Base-by-base conservation (phyloP, 1,284 basidiomycete species). In the Fomes fomentarius region DNA sequence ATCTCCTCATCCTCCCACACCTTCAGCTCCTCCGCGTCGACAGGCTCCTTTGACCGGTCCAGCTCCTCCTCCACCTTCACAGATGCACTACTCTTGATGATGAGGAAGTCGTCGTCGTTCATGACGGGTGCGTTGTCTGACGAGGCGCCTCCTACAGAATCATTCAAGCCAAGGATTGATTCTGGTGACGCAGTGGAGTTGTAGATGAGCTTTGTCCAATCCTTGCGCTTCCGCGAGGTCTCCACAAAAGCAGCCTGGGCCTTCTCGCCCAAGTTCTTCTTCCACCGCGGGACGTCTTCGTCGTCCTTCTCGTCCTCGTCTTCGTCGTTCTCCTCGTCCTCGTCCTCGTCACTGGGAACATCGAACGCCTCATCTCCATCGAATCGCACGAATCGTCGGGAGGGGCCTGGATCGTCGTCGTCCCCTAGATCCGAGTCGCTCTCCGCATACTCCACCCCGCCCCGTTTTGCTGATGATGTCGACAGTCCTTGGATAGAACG, bases 181-280 rank as follows among this genome's bases (percentile, higher is more conserved):
- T 84, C 81, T 0, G 94, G 88, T 0, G 89, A 83, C 10, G 92
- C 75, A 9, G 80, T 73, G 34, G 83, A 84, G 38, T 82, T 79
- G 71, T 98, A 98, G 50, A 98, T 93, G 51, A 97, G 80, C 46
- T 87, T 86, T 70, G 90, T 94, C 81, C 95, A 91, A 67, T 97
- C 86, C 56, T 74, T 73, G 54, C 77, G 75, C 15, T 76, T 72
- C 15, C 73, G 74, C 11, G 80, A 71, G 3, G 72, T 70, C 12
- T 74, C 70, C 12, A 73, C 67, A 60, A 83, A 81, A 14, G 77
- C 72, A 5, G 76, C 74, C 12, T 78, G 74, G 0, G 93, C 93
- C 50, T 81, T 80, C 15, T 76, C 74, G 0, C 83, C 76, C 1
- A 96, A 76, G 64, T 90, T 80, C n/a, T 71, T 66, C 72, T 96